These are phyloP conservation scores for Neonectria ditissima DNA, from an alignment of 2,329 filamentous ascomycete genomes.

Conservation along the genomic window DNA sequence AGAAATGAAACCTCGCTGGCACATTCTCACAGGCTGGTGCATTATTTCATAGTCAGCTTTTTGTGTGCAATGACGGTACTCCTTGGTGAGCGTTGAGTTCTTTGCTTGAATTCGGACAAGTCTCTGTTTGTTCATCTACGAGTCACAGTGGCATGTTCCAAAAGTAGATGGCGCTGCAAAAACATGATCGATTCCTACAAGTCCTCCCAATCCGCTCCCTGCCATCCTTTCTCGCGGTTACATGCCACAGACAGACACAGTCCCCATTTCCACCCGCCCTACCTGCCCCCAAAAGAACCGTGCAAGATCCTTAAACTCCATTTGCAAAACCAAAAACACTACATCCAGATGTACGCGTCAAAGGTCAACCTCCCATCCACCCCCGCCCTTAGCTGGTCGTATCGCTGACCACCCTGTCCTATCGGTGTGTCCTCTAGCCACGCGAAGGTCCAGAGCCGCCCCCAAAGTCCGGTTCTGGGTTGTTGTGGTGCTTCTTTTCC, in stretches of 20 bases:
- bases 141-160: conserved; percentile 6
- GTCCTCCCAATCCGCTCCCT: conserved; percentile 34
- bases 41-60: background rate
- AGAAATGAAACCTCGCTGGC: conserved; percentile 25
- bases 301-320: conserved; percentile 52
- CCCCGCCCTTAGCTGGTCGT: conserved; percentile 11
- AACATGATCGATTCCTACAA: conserved; percentile 46
- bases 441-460: conserved; percentile 46
- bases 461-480: conserved; percentile 74
- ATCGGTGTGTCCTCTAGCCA: conserved; percentile 40
- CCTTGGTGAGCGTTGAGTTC: background rate
- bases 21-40: background rate
- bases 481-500: conserved; percentile 76
- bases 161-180: conserved; percentile 32
- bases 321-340: conserved; percentile 54
- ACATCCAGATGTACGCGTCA: conserved; percentile 52
- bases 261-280: conserved; percentile 26
- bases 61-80: background rate
- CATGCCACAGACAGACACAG: conserved; percentile 39
- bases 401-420: conserved; percentile 16
- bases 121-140: background rate
- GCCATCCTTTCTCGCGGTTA: conserved; percentile 37
- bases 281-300: conserved; percentile 42
- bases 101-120: background rate
- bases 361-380: conserved; percentile 28